Conservation (phyloP, 257 asterid species). For the Solanum corneliomulleri region DNA sequence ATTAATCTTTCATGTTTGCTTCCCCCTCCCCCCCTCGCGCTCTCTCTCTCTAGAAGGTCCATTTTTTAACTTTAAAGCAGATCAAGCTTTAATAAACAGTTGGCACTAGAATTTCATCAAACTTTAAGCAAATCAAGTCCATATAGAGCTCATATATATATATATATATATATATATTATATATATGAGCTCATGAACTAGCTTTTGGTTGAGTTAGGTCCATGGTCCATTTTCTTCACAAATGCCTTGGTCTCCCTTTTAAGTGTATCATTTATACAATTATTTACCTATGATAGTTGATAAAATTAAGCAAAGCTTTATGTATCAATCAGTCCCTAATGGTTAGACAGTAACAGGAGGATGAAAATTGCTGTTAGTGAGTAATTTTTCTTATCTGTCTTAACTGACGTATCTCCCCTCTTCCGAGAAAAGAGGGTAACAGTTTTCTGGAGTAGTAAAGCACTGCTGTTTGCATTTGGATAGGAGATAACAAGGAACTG, state of each 20-base stretch:
- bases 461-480: not conserved
- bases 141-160: no score
- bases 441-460: not conserved
- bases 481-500: not conserved
- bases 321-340: not conserved
- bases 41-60: not conserved
- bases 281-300: not conserved
- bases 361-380: not conserved
- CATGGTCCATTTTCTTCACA: not conserved
- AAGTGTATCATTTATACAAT: not conserved
- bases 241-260: not conserved
- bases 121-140: no score
- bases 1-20: not conserved
- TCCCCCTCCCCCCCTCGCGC: rapidly evolving
- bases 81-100: not conserved
- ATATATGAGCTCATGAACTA: not conserved
- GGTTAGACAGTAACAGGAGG: not conserved
- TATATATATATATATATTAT: no score
- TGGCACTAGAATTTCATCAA: no score
- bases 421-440: not conserved
- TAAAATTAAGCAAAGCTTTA: not conserved
- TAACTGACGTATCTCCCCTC: not conserved
- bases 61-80: not conserved
- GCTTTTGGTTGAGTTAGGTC: not conserved
- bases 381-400: not conserved